These are phyloP conservation scores for Chamaenerion angustifolium DNA, from an alignment of 345 rosid species.

Conservation along the genomic window DNA sequence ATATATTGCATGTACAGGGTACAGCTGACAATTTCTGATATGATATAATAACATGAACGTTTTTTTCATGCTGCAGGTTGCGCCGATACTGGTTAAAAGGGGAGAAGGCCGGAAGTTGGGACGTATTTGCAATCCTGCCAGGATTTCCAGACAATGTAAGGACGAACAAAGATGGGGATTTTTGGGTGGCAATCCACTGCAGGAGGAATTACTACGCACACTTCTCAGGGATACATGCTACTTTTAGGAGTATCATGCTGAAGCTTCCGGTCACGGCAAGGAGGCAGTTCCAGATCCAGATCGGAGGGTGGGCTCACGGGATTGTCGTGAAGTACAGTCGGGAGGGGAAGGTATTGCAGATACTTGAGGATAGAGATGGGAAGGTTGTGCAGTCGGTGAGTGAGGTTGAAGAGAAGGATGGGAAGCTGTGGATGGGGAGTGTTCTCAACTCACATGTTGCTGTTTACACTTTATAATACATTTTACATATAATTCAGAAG, in stretches of 20 bases:
- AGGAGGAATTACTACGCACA: conserved; percentile 12
- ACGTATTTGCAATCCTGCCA: conserved; percentile 54
- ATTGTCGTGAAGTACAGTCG: conserved; percentile 22
- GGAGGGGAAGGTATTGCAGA: conserved; percentile 23
- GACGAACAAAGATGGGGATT: conserved; percentile 37
- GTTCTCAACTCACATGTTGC: conserved; percentile 28
- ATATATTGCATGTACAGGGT: no score
- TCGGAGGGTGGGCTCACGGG: conserved; percentile 22
- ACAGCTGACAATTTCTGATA: neutral
- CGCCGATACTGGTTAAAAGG: conserved; percentile 73
- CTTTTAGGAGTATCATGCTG: conserved; percentile 18
- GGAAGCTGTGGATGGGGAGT: conserved; percentile 40
- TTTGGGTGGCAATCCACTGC: conserved; percentile 35
- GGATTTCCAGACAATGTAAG: conserved; percentile 80
- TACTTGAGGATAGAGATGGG: conserved; percentile 30
- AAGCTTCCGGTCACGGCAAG: conserved; percentile 26
- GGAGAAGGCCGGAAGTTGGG: conserved; percentile 67
- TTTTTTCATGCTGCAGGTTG: conserved; percentile 28
- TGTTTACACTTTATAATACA: conserved; percentile 13
- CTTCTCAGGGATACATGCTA: conserved; percentile 14
- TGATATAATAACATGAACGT: neutral
- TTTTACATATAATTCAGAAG: neutral
- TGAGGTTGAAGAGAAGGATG: conserved; percentile 36
- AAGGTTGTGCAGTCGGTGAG: conserved; percentile 26
- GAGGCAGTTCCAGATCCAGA: conserved; percentile 21